phyloP scores from a whole-genome alignment of 768 basidiomycete species.

The Auricularia sp. region DNA sequence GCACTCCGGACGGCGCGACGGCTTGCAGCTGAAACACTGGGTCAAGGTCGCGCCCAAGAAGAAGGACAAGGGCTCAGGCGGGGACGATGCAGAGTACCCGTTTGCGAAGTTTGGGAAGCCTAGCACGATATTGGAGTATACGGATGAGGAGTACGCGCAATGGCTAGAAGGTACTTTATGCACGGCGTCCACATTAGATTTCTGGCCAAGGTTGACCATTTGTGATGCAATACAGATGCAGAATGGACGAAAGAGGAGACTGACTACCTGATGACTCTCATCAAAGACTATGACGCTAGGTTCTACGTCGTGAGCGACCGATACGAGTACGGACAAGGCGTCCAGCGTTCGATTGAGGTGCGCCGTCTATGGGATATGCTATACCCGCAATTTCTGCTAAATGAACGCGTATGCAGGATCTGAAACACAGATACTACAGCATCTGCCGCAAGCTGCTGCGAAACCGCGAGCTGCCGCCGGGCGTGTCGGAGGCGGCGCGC shows the following conservation, averaged over 20 bases:
- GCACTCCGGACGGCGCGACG: constrained; percentile 59
- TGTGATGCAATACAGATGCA: not conserved
- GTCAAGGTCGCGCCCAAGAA: constrained; percentile 47
- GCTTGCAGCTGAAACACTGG: constrained; percentile 77
- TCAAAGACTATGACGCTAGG: constrained; percentile 72
- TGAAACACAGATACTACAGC: constrained; percentile 90
- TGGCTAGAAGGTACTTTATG: constrained; percentile 53
- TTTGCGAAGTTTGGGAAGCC: constrained; percentile 80
- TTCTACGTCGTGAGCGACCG: constrained; percentile 89
- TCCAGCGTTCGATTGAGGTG: constrained; percentile 61
- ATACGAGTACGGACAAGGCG: constrained; percentile 60
- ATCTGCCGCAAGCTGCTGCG: constrained; percentile 83
- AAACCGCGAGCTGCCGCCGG: constrained; percentile 29
- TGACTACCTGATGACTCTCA: constrained; percentile 76
- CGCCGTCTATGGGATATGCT: constrained; percentile 8
- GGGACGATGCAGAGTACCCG: constrained; percentile 44
- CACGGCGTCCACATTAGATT: too few relatives aligned
- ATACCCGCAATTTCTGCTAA: not conserved
- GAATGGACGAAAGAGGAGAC: constrained; percentile 94
- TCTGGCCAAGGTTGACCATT: too few relatives aligned
- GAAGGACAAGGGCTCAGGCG: not conserved
- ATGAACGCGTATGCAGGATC: constrained; percentile 41
- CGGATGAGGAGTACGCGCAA: constrained; percentile 79
- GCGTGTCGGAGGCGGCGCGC: not conserved
- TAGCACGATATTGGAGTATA: constrained; percentile 55